Conservation (phyloP, 2,329 filamentous ascomycete species). For the Aspergillus texensis region DNA sequence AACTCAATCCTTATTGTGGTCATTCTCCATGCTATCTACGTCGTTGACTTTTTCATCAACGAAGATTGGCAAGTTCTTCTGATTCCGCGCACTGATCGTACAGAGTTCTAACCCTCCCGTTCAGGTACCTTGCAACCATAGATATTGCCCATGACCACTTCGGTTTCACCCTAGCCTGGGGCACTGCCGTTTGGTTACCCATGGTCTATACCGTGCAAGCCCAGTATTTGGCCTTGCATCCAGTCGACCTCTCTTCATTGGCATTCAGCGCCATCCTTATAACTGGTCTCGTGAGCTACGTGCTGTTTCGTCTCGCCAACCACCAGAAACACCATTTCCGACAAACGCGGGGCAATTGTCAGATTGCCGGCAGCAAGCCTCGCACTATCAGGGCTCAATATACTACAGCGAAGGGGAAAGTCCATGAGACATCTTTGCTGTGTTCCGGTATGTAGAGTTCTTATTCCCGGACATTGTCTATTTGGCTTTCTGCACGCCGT, state of each 20-base stretch:
- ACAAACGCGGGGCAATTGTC: neutral
- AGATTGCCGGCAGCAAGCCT: neutral
- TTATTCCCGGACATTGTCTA: too few species aligned
- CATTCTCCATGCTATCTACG: slow-evolving; percentile 49
- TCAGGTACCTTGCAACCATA: slow-evolving; percentile 39
- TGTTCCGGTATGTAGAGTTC: slow-evolving; percentile 31
- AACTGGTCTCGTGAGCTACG: neutral
- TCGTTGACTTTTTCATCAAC: slow-evolving; percentile 54
- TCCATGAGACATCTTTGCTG: slow-evolving; percentile 45
- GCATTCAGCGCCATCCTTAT: neutral
- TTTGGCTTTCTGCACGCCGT: too few species aligned
- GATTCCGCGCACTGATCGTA: too few species aligned
- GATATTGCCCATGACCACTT: slow-evolving; percentile 50
- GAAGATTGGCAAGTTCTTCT: slow-evolving; percentile 46
- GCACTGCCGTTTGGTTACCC: slow-evolving; percentile 50
- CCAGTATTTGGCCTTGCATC: slow-evolving; percentile 51
- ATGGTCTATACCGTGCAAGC: slow-evolving; percentile 52
- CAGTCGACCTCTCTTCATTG: slow-evolving; percentile 24
- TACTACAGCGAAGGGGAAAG: slow-evolving; percentile 36
- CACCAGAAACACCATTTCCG: slow-evolving; percentile 6
- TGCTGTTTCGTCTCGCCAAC: slow-evolving; percentile 7
- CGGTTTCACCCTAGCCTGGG: slow-evolving; percentile 50
- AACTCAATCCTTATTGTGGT: slow-evolving; percentile 40
- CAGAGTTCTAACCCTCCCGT: neutral
- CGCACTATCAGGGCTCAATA: slow-evolving; percentile 3